Evolutionary conservation across 176 grass and related monocot genomes (phyloP).

Genomic region (Zea luxurians): DNA sequence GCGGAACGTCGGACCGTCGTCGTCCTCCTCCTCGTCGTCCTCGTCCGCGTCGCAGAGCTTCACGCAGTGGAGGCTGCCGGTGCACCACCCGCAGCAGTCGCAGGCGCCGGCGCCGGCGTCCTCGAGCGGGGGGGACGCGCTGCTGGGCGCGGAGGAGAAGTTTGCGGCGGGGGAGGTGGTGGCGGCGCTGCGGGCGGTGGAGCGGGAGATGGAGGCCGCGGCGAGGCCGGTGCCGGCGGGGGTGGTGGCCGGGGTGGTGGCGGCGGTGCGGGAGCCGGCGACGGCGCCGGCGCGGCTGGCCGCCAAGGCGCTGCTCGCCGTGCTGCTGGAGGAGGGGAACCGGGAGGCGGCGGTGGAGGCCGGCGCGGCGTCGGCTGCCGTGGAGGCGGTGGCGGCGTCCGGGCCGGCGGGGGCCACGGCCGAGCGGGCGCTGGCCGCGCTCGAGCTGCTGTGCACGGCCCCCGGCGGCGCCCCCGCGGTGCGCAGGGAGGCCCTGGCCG

Average conservation of each 20-base stretch:
- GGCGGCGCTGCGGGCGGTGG: slow-evolving; percentile 49
- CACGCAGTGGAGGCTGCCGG: slow-evolving; percentile 77
- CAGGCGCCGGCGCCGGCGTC: slow-evolving; percentile 11
- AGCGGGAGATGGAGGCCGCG: slow-evolving; percentile 48
- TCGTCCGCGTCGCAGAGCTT: slow-evolving; percentile 84
- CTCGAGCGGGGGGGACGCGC: not conserved
- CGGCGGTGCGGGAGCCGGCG: slow-evolving; percentile 51
- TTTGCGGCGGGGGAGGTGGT: slow-evolving; percentile 58
- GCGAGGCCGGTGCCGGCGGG: slow-evolving; percentile 33
- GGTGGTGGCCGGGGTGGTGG: slow-evolving; percentile 58
- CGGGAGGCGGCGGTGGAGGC: slow-evolving; percentile 56
- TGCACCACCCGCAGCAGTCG: slow-evolving; percentile 60
- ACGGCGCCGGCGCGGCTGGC: slow-evolving; percentile 49
- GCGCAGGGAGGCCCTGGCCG: slow-evolving; percentile 47
- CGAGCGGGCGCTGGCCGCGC: slow-evolving; percentile 77
- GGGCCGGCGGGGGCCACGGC: slow-evolving; percentile 69
- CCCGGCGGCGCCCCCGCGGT: slow-evolving; percentile 54
- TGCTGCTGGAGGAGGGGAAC: slow-evolving; percentile 60
- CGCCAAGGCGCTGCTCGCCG: slow-evolving; percentile 61
- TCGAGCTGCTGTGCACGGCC: slow-evolving; percentile 87
- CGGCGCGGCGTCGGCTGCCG: slow-evolving; percentile 58
- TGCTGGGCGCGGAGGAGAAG: slow-evolving; percentile 46
- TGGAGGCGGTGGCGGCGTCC: slow-evolving; percentile 71
- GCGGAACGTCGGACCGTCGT: slow-evolving; percentile 36
- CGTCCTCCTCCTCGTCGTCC: slow-evolving; percentile 62